These are phyloP conservation scores for Auricularia sp. DNA, from an alignment of 768 basidiomycete species.

Conservation along the genomic window DNA sequence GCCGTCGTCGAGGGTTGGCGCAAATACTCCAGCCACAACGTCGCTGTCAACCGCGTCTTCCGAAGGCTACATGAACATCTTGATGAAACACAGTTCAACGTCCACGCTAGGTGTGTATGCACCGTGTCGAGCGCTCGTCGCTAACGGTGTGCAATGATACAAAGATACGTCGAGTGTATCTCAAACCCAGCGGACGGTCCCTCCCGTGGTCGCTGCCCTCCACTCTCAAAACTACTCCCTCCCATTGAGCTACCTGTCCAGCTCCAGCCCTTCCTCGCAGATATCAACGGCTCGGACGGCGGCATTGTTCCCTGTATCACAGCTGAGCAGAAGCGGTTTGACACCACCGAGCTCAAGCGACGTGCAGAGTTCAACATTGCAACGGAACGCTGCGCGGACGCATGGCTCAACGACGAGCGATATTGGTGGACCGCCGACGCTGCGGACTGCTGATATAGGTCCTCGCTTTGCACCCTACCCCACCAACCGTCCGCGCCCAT, in stretches of 20 bases:
- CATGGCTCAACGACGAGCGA: no score
- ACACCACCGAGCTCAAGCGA: no score
- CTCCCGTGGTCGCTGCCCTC: constrained; percentile 24
- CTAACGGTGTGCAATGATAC: no score
- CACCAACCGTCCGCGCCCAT: constrained; percentile 4
- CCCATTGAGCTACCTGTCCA: constrained; percentile 19
- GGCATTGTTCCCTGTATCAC: no score
- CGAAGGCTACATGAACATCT: constrained; percentile 13
- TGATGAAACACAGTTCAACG: background rate
- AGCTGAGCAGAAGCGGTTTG: background rate
- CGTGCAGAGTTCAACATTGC: no score
- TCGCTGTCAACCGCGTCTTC: constrained; percentile 21
- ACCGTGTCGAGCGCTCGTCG: no score
- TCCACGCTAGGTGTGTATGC: background rate
- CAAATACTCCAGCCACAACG: constrained; percentile 27
- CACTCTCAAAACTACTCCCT: constrained; percentile 21
- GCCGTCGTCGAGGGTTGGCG: constrained; percentile 36
- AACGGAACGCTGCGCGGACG: no score
- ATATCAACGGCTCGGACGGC: constrained; percentile 10
- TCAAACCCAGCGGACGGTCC: constrained; percentile 31
- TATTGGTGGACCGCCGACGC: no score
- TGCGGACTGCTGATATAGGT: no score
- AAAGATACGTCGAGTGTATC: constrained; percentile 12
- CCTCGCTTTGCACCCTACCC: no score
- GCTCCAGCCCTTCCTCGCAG: constrained; percentile 17